These are phyloP conservation scores for Exserohilum rostratum DNA, from an alignment of 2,329 filamentous ascomycete genomes.

Conservation along the genomic window DNA sequence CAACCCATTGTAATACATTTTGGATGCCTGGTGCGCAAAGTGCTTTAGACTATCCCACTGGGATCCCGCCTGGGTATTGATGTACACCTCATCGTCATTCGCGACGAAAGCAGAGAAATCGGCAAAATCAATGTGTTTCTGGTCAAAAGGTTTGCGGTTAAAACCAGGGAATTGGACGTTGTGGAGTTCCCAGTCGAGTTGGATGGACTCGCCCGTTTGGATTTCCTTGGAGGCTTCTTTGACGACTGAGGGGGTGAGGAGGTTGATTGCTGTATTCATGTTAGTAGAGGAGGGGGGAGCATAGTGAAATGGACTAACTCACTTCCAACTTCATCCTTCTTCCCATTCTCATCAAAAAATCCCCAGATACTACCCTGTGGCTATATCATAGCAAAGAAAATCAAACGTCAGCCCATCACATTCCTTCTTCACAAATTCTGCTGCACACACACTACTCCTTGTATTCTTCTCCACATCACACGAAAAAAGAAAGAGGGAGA, in stretches of 20 bases:
- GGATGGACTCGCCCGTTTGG: slow-evolving; percentile 58
- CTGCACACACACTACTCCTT: too few species aligned
- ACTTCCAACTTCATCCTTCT: slow-evolving; percentile 60
- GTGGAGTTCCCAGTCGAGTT: slow-evolving; percentile 61
- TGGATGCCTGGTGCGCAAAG: slow-evolving; percentile 40
- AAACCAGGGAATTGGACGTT: slow-evolving; percentile 64
- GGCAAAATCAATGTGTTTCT: slow-evolving; percentile 57
- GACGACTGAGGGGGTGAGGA: slow-evolving; percentile 60
- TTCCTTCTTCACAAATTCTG: too few species aligned
- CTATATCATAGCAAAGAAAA: background rate
- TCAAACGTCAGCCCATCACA: too few species aligned
- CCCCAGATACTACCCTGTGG: slow-evolving; percentile 45
- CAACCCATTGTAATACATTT: slow-evolving; percentile 40
- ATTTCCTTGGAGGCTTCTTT: slow-evolving; percentile 59
- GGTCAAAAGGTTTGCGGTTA: slow-evolving; percentile 57
- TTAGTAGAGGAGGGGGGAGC: slow-evolving; percentile 27
- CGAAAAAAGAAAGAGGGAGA: too few species aligned
- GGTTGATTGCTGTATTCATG: slow-evolving; percentile 32
- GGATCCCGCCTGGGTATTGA: slow-evolving; percentile 43
- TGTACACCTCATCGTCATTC: slow-evolving; percentile 42
- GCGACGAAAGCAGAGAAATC: slow-evolving; percentile 33
- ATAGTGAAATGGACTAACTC: slow-evolving; percentile 27
- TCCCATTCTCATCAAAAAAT: slow-evolving; percentile 42
- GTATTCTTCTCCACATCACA: too few species aligned
- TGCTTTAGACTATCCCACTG: slow-evolving; percentile 48